Base-by-base conservation (phyloP, 495 filamentous ascomycete genomes). In the Choiromyces venosus region DNA sequence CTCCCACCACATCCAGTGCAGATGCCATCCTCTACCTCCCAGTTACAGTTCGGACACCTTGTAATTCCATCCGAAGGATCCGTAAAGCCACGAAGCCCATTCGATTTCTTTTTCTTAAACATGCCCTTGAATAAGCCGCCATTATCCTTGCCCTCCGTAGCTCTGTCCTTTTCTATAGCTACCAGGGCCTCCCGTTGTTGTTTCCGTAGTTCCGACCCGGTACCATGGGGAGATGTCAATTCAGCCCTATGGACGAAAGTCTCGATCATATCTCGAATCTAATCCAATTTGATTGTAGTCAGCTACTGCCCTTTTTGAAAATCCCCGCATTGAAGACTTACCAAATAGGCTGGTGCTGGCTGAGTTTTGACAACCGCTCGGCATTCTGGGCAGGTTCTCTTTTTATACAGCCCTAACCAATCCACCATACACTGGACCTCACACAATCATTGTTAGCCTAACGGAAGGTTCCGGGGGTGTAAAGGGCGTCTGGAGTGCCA, bases 261-360 rank as follows among this genome's bases (percentile, higher is more conserved):
- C 68, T 89, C 86, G 40, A 89, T 88, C 79, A 92, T 85, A 56
- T 91, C 87, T 64, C 89, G 87, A 70, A 92, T 85, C 89, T 91
- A 72, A 25, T 36, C 52, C 2, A 46, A 37, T 25, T 39, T 38
- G 42, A 56, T 35, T 38, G 9, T 39, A 39, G 64, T 71, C 61
- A 74, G 69, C 44, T 10, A 44, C 35, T 44, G 2, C n/a, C 12
- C n/a, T 36, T 14, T 33, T 21, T 10, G 38, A 65, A 64, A 36
- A 18, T 37, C 70, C 25, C 37, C 37, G 38, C 9, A 39, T 25
- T 5, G 36, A 25, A 69, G 42, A 44, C 73, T 44, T 78, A 91
- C 89, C 73, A 91, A 78, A 82, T 91, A 92, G n/a, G 91, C 88
- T 70, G 90, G 90, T 25, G 90, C 87, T 0, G 90, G 90, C 73